Percentiles rank a stretch among this genome's conserved stretches.
Conservation (phyloP, 1,139 yeast species). For the Suhomyces coccinellae region DNA sequence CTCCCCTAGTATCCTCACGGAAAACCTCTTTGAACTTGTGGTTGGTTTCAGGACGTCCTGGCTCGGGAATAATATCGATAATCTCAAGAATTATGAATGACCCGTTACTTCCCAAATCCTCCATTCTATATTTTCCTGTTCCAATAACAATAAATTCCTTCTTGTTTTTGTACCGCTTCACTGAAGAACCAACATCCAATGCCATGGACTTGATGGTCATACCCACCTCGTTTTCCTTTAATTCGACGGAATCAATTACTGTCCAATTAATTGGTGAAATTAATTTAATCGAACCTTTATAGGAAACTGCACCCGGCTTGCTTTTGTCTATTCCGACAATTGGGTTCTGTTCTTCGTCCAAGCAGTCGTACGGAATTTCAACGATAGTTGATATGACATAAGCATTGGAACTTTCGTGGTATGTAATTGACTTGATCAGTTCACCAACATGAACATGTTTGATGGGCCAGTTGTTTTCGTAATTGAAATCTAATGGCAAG, state of each 20-base stretch:
- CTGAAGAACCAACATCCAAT: constrained; percentile 50
- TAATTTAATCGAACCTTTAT: constrained; percentile 61
- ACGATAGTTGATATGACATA: constrained; percentile 65
- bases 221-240: constrained; percentile 68
- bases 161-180: constrained; percentile 54
- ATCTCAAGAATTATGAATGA: constrained; percentile 73
- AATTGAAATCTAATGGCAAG: constrained; percentile 52
- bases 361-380: constrained; percentile 61
- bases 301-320: constrained; percentile 52
- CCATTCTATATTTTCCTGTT: constrained; percentile 74
- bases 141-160: constrained; percentile 79
- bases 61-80: constrained; percentile 87
- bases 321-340: constrained; percentile 58
- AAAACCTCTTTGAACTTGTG: constrained; percentile 76
- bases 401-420: constrained; percentile 68
- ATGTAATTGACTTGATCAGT: constrained; percentile 69
- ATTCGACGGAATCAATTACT: constrained; percentile 66
- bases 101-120: constrained; percentile 83
- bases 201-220: constrained; percentile 58
- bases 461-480: constrained; percentile 67
- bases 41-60: constrained; percentile 81
- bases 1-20: constrained; percentile 79
- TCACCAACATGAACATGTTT: constrained; percentile 55
- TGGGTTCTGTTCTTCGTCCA: constrained; percentile 73
- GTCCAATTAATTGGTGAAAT: constrained; percentile 78